phyloP scores from a whole-genome alignment of 2,329 filamentous ascomycete genomes.

The Fusarium continuum region DNA sequence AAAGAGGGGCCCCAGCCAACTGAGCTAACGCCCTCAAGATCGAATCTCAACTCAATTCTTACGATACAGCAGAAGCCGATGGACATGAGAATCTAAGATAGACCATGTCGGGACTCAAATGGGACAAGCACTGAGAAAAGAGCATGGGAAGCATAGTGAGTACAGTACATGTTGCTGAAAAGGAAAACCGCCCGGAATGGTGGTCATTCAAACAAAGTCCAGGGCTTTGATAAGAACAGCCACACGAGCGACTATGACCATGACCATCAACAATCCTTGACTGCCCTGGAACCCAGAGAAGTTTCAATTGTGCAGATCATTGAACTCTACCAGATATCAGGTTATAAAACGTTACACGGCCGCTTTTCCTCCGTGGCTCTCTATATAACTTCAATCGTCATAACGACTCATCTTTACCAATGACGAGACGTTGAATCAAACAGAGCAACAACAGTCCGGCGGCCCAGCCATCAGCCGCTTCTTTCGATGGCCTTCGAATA shows the following conservation, averaged over 20 bases:
- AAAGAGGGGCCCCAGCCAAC: slow-evolving; percentile 26
- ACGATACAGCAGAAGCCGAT: slow-evolving; percentile 7
- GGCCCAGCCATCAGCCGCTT: slow-evolving; percentile 10
- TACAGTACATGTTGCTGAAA: neutral
- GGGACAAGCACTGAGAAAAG: neutral
- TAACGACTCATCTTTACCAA: slow-evolving; percentile 5
- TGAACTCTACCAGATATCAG: neutral
- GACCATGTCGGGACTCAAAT: neutral
- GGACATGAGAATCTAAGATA: neutral
- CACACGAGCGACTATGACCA: slow-evolving; percentile 5
- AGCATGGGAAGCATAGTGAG: slow-evolving; percentile 6
- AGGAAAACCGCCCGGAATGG: slow-evolving; percentile 1
- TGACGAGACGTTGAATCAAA: slow-evolving; percentile 11
- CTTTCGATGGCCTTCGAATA: slow-evolving; percentile 26
- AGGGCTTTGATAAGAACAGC: slow-evolving; percentile 31
- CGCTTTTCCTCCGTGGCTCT: neutral
- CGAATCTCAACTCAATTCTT: slow-evolving; percentile 14
- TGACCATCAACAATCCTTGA: slow-evolving; percentile 11
- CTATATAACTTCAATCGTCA: neutral
- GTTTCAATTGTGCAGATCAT: slow-evolving; percentile 31
- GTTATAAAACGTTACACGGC: neutral
- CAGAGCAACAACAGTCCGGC: slow-evolving; percentile 6
- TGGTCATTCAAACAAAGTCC: slow-evolving; percentile 7
- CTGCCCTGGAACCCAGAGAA: slow-evolving; percentile 19
- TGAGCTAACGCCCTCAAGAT: slow-evolving; percentile 16